These are phyloP conservation scores for Crithidia brevicula DNA, from an alignment of 208 protist genomes.

Conservation along the genomic window DNA sequence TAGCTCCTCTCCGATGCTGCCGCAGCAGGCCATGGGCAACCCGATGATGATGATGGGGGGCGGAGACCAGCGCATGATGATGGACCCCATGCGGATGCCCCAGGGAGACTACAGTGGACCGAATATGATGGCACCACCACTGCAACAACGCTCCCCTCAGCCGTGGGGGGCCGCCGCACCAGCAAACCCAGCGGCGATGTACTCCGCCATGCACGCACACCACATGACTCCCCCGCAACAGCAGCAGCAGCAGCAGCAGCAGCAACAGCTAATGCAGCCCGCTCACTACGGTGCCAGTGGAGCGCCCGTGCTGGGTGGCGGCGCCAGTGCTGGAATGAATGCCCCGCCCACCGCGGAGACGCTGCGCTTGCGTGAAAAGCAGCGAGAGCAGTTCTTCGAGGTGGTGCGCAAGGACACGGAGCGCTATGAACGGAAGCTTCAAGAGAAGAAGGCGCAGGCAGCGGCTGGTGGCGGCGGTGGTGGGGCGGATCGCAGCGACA, in stretches of 20 bases:
- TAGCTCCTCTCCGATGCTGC: background rate
- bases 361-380: slow-evolving; percentile 78
- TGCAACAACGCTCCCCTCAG: slow-evolving; percentile 5
- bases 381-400: slow-evolving; percentile 83
- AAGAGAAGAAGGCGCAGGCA: slow-evolving; percentile 45
- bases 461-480: slow-evolving; percentile 23
- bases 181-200: slow-evolving; percentile 1
- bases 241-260: slow-evolving; percentile 7
- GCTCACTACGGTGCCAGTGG: slow-evolving; percentile 10
- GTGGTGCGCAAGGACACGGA: slow-evolving; percentile 76
- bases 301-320: slow-evolving; percentile 2
- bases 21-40: slow-evolving; percentile 1
- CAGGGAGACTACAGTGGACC: background rate
- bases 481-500: slow-evolving; percentile 27
- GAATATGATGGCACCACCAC: slow-evolving; percentile 10
- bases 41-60: slow-evolving; percentile 12
- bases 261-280: background rate
- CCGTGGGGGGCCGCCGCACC: slow-evolving; percentile 4
- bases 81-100: slow-evolving; percentile 4
- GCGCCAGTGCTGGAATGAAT: slow-evolving; percentile 40
- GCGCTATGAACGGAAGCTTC: slow-evolving; percentile 72
- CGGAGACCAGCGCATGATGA: slow-evolving; percentile 5
- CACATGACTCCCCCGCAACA: slow-evolving; percentile 13
- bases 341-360: slow-evolving; percentile 59
- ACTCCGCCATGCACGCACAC: background rate